A percentile compares a stretch with the other conserved stretches of the same genome.
Evolutionary conservation across 1,139 yeast genomes (phyloP).

Genomic region (Pichia norvegensis): DNA sequence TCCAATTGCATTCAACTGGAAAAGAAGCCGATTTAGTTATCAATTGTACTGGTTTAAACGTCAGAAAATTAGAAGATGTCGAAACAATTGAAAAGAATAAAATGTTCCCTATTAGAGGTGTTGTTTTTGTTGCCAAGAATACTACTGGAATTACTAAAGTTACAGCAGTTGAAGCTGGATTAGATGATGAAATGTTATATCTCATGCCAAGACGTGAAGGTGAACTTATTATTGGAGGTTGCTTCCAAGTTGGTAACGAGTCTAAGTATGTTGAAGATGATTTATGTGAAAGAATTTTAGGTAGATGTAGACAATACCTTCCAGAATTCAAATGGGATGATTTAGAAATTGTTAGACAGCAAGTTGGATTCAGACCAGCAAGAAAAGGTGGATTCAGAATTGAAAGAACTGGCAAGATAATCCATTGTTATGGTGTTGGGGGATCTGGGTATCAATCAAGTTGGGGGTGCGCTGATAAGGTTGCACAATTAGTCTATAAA

Average conservation of each 20-base stretch:
- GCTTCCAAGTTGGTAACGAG: constrained; percentile 30
- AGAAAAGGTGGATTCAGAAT: constrained; percentile 39
- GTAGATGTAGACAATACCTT: constrained; percentile 35
- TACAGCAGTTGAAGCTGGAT: constrained; percentile 27
- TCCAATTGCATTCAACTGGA: constrained; percentile 14
- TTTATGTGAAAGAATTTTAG: constrained; percentile 34
- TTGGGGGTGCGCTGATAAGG: constrained; percentile 19
- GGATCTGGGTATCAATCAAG: constrained; percentile 44
- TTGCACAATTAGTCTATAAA: constrained; percentile 3
- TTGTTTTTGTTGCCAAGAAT: constrained; percentile 36
- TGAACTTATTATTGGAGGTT: constrained; percentile 47
- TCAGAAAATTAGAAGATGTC: constrained; percentile 34
- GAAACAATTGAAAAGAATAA: constrained; percentile 13
- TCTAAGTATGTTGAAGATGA: constrained; percentile 30
- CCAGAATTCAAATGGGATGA: constrained; percentile 36
- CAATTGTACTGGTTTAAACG: constrained; percentile 43
- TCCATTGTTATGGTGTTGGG: constrained; percentile 48
- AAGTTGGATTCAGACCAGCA: constrained; percentile 44
- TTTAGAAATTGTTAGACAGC: constrained; percentile 36
- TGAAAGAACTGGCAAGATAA: constrained; percentile 20
- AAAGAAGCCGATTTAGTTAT: constrained; percentile 32
- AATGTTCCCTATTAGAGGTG: constrained; percentile 39
- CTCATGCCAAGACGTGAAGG: constrained; percentile 50
- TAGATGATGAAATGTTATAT: constrained; percentile 35
- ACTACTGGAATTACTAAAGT: constrained; percentile 21